A percentile compares a stretch with the other conserved stretches of the same genome.
These are phyloP conservation scores for Scedosporium minutisporum DNA, from an alignment of 2,329 filamentous ascomycete species.

Conservation along the genomic window DNA sequence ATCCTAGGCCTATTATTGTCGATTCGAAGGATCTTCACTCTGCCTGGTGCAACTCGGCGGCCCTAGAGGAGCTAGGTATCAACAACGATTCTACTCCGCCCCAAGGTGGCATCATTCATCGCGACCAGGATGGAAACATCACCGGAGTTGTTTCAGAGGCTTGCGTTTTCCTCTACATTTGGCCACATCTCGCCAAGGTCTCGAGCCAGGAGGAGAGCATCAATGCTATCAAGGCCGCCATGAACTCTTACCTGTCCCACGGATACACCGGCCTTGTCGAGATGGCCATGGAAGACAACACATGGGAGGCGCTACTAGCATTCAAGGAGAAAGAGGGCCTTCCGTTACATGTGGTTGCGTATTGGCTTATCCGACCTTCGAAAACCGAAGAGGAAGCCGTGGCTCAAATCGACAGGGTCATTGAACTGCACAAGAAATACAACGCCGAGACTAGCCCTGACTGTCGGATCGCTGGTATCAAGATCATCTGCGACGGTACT, in stretches of 20 bases:
- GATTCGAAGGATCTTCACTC: conserved; percentile 48
- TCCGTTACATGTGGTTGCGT: conserved; percentile 40
- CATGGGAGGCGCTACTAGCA: conserved; percentile 41
- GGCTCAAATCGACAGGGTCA: conserved; percentile 38
- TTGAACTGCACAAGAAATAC: conserved; percentile 28
- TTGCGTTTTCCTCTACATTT: conserved; percentile 41
- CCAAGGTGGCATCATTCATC: conserved; percentile 40
- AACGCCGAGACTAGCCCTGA: conserved; percentile 25
- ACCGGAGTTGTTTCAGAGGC: conserved; percentile 43
- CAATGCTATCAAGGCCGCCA: conserved; percentile 35
- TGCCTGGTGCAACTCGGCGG: conserved; percentile 45
- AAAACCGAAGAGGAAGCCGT: conserved; percentile 30
- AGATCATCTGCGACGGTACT: conserved; percentile 56
- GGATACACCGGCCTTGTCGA: conserved; percentile 48
- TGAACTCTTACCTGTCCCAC: conserved; percentile 37
- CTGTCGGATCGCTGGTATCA: conserved; percentile 48
- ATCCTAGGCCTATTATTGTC: conserved; percentile 44
- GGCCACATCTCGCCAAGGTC: conserved; percentile 42
- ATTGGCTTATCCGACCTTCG: conserved; percentile 46
- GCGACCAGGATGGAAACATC: conserved; percentile 35
- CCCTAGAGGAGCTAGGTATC: conserved; percentile 37
- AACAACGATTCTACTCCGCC: conserved; percentile 28
- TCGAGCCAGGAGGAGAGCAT: conserved; percentile 37
- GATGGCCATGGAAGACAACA: conserved; percentile 52
- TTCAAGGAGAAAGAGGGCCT: conserved; percentile 26